Percentiles rank a stretch among this genome's conserved stretches.
phyloP scores from a whole-genome alignment of 768 basidiomycete species.

The Cyclocybe cylindracea region DNA sequence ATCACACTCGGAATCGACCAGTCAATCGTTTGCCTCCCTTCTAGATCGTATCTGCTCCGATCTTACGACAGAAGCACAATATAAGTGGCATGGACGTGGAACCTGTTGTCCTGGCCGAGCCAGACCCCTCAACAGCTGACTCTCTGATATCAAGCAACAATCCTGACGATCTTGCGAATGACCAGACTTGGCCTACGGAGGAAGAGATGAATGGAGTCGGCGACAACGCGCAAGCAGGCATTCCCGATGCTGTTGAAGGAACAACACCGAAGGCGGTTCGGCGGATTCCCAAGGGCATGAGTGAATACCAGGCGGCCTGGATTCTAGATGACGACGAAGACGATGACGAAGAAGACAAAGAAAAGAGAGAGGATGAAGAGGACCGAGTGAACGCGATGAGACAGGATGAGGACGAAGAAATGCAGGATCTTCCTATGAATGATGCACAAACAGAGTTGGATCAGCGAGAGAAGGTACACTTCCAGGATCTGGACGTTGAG shows the following conservation, averaged over 20 bases:
- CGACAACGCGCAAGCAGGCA: slow-evolving; percentile 26
- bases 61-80: slow-evolving; percentile 37
- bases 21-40: not conserved
- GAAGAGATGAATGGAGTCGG: slow-evolving; percentile 76
- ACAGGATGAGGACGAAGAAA: slow-evolving; percentile 65
- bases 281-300: slow-evolving; percentile 91
- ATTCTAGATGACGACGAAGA: slow-evolving; percentile 82
- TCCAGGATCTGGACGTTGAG: slow-evolving; percentile 78
- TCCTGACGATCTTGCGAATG: slow-evolving; percentile 87
- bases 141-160: slow-evolving; percentile 86
- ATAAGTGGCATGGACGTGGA: slow-evolving; percentile 67
- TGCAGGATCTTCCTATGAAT: slow-evolving; percentile 58
- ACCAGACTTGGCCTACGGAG: slow-evolving; percentile 99
- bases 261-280: slow-evolving; percentile 83
- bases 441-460: slow-evolving; percentile 63
- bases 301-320: slow-evolving; percentile 97
- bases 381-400: slow-evolving; percentile 26
- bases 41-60: slow-evolving; percentile 73
- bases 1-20: not conserved
- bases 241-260: slow-evolving; percentile 68
- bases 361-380: slow-evolving; percentile 42
- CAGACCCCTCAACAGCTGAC: slow-evolving; percentile 67
- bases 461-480: slow-evolving; percentile 48
- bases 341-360: slow-evolving; percentile 49
- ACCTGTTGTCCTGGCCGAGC: slow-evolving; percentile 63